Evolutionary conservation across 2,329 filamentous ascomycete genomes (phyloP).

Genomic region (Pestalotiopsis sp.): DNA sequence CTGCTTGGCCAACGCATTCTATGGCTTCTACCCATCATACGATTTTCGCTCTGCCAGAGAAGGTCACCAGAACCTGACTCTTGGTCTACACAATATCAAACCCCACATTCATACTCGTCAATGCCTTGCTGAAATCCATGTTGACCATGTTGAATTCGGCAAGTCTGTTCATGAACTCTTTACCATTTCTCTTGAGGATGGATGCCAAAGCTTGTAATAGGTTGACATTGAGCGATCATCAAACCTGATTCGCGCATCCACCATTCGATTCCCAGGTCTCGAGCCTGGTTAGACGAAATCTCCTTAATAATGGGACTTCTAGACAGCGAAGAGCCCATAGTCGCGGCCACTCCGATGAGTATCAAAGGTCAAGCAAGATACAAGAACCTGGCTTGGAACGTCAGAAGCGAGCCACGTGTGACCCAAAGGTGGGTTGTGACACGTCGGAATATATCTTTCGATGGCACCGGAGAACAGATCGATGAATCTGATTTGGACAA

Average conservation of each 20-base stretch:
- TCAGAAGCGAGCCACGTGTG: not conserved
- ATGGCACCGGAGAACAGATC: too few relatives aligned
- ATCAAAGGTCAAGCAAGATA: not conserved
- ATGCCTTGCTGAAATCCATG: too few relatives aligned
- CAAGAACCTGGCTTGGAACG: not conserved
- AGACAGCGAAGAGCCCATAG: not conserved
- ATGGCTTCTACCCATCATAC: not conserved
- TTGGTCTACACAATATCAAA: not conserved
- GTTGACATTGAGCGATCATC: too few relatives aligned
- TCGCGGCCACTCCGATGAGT: not conserved
- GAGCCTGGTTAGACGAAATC: not conserved
- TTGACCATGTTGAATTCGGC: too few relatives aligned
- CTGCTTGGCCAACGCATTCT: not conserved
- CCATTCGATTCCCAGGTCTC: too few relatives aligned
- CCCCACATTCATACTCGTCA: too few relatives aligned
- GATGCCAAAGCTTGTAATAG: too few relatives aligned
- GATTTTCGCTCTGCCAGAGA: not conserved
- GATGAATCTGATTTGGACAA: too few relatives aligned
- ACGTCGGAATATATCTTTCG: not conserved
- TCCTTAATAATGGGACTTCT: not conserved
- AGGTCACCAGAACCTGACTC: not conserved
- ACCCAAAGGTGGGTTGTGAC: not conserved
- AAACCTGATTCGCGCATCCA: too few relatives aligned
- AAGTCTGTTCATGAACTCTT: too few relatives aligned
- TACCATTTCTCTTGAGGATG: too few relatives aligned